Evolutionary conservation across 2,329 filamentous ascomycete species (phyloP), one percentile per base, ranked within the genome.

Genomic region (Diaporthe longicolla): DNA sequence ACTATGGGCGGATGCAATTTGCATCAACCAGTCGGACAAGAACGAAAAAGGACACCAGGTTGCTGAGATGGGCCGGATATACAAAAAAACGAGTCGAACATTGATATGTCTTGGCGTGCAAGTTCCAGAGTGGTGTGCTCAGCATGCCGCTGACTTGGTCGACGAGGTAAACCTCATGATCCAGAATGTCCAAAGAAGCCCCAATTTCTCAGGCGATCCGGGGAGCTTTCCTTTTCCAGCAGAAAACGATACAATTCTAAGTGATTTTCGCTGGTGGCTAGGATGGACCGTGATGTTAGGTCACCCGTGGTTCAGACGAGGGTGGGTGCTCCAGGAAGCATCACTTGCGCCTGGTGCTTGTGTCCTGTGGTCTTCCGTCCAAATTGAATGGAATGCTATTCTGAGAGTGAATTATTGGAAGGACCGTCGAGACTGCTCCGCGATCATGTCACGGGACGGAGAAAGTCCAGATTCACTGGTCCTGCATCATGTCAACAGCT

Each of bases 41-140:
- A 24, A 1, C 3, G 70, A 74, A 26, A 69, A 74, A 10, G 37
- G 43, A 2, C 57, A 43, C 26, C 70, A 74, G 11, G 66, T 70
- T 29, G 9, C 5, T 17, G 8, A 15, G 21, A 73, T 73, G 73
- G 35, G 43, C 13, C 37, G 55, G 2, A 58, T 73, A 3, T 74
- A 72, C 37, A 57, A 26, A 10, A 19, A 26, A 4, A 65, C 73
- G 7, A 54, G 10, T 3, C 37, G 32, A 7, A 68, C 55, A 2
- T 13, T 74, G 29, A 72, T 74, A n/a, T 73, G 63, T 48, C 63
- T 74, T 4, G 70, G 73, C 29, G n/a, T 6, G 21, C 24, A 32
- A 55, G 0, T 9, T 0, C 52, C 13, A 8, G 24, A 29, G 1
- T 13, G 9, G 1, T 13, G 9, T 32, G 26, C 54, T 21, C 26